phyloP scores from a whole-genome alignment of 2,329 filamentous ascomycete species.

The Alternaria brassicicola region DNA sequence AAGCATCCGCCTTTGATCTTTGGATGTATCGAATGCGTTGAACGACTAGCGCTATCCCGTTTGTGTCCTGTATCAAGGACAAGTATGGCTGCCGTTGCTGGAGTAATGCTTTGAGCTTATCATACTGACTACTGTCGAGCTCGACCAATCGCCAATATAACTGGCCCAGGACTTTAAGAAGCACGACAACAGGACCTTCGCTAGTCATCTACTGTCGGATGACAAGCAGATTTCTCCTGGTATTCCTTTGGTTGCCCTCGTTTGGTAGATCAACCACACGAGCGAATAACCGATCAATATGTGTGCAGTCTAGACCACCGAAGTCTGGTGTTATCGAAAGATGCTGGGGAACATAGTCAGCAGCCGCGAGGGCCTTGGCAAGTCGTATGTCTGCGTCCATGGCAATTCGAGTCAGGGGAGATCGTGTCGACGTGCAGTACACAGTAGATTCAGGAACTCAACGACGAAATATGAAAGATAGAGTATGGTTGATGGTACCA shows the following conservation, averaged over 20 bases:
- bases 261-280: constrained; percentile 45
- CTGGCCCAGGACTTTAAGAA: constrained; percentile 44
- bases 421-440: constrained; percentile 12
- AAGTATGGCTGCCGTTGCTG: constrained; percentile 37
- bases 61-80: constrained; percentile 33
- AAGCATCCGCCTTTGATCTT: constrained; percentile 40
- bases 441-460: neutral
- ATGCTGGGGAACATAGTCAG: constrained; percentile 45
- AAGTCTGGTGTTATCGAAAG: constrained; percentile 43
- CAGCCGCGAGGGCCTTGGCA: constrained; percentile 40
- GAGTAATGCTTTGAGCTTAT: constrained; percentile 41
- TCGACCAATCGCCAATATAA: constrained; percentile 45
- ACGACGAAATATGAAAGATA: neutral
- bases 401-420: constrained; percentile 17
- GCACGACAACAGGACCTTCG: constrained; percentile 41
- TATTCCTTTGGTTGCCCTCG: constrained; percentile 44
- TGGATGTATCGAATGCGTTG: constrained; percentile 45
- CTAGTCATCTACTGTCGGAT: constrained; percentile 46
- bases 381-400: constrained; percentile 43
- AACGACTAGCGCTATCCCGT: constrained; percentile 35
- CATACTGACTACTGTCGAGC: constrained; percentile 46
- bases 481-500: neutral
- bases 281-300: constrained; percentile 43
- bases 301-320: constrained; percentile 39
- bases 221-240: constrained; percentile 42